A percentile compares a stretch with the other conserved stretches of the same genome.
These are phyloP conservation scores for Strobilomyces confusus DNA, from an alignment of 768 basidiomycete species.

Conservation along the genomic window DNA sequence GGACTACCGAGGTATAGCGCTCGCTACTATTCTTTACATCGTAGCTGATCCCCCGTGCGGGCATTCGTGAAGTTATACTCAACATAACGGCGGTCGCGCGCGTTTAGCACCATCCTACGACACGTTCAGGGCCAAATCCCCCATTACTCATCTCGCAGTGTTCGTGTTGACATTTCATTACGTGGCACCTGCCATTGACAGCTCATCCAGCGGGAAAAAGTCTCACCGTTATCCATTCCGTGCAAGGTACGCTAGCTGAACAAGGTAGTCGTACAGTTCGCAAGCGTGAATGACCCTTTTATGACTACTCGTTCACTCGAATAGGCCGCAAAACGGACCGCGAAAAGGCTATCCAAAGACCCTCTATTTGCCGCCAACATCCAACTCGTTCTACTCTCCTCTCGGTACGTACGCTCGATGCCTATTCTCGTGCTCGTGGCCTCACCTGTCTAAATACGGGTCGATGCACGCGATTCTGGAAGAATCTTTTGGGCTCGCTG, in stretches of 20 bases:
- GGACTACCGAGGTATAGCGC: slow-evolving; percentile 63
- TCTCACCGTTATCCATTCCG: slow-evolving; percentile 67
- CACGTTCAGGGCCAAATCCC: slow-evolving; percentile 66
- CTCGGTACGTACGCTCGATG: slow-evolving; percentile 44
- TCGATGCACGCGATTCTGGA: slow-evolving; percentile 74
- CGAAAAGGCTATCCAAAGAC: slow-evolving; percentile 59
- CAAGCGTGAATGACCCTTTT: slow-evolving; percentile 59
- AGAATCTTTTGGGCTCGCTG: slow-evolving; percentile 51
- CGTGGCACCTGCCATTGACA: background rate
- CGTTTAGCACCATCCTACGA: slow-evolving; percentile 68
- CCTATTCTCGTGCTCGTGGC: background rate
- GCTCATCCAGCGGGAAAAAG: slow-evolving; percentile 65
- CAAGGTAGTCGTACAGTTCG: slow-evolving; percentile 45
- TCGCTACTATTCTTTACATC: background rate
- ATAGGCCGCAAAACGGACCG: slow-evolving; percentile 78
- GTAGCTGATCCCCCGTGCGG: slow-evolving; percentile 32
- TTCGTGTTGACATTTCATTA: slow-evolving; percentile 11
- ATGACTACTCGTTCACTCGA: slow-evolving; percentile 80
- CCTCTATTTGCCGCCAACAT: slow-evolving; percentile 70
- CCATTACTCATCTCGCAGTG: slow-evolving; percentile 70
- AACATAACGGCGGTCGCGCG: slow-evolving; percentile 59
- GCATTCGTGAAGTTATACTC: slow-evolving; percentile 79
- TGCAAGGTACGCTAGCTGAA: slow-evolving; percentile 46
- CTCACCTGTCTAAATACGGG: slow-evolving; percentile 44
- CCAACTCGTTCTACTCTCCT: slow-evolving; percentile 70